Evolutionary conservation across 345 rosid species (phyloP).

Genomic region (Eucalyptus regnans): DNA sequence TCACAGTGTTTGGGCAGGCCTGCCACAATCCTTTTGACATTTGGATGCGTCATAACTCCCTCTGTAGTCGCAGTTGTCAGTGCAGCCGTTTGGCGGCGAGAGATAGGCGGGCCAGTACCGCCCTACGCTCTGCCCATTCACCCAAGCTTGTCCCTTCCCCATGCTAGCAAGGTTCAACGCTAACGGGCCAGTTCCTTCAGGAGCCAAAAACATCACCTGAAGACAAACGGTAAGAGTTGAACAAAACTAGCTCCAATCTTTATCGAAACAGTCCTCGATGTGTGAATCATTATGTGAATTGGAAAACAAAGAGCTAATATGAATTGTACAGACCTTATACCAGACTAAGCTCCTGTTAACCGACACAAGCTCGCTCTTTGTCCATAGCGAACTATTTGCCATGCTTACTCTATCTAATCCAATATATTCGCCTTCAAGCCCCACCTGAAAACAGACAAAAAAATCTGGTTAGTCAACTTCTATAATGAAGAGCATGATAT

Average conservation of each 20-base stretch:
- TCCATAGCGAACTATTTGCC: constrained; percentile 49
- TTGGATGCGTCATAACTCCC: constrained; percentile 30
- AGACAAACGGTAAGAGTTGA: background rate
- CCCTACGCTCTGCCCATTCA: constrained; percentile 46
- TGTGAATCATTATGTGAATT: background rate
- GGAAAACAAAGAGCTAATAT: background rate
- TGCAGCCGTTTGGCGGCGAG: constrained; percentile 32
- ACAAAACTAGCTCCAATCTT: background rate
- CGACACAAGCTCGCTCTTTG: constrained; percentile 14
- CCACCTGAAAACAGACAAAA: constrained; percentile 24
- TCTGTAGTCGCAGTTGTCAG: constrained; percentile 38
- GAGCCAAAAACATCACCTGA: constrained; percentile 26
- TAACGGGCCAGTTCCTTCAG: constrained; percentile 38
- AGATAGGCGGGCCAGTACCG: constrained; percentile 53
- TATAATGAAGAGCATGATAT: background rate
- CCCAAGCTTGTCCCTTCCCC: constrained; percentile 73
- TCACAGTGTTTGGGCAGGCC: constrained; percentile 54
- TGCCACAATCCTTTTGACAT: constrained; percentile 47
- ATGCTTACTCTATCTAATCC: constrained; percentile 24
- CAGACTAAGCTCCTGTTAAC: constrained; percentile 41
- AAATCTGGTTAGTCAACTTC: background rate
- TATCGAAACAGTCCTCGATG: background rate
- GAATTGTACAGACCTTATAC: constrained; percentile 36
- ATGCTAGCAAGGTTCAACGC: constrained; percentile 46
- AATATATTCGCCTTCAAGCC: constrained; percentile 44